phyloP scores from a whole-genome alignment of 441 rosid species.

The Erodium trifolium region DNA sequence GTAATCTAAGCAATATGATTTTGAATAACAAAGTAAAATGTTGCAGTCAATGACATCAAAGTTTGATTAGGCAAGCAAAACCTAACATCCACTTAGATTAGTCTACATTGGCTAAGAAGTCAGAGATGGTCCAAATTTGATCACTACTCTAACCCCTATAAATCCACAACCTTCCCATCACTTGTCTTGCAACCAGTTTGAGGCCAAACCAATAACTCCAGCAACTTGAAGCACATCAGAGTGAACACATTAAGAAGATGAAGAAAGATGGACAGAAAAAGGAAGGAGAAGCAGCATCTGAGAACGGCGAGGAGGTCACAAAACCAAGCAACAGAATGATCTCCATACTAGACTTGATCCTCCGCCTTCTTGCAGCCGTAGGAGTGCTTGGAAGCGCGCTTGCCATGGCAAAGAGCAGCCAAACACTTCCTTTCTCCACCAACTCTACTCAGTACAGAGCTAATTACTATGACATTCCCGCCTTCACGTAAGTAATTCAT shows the following conservation, averaged over 20 bases:
- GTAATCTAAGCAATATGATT: too few relatives aligned
- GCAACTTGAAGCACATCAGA: background rate
- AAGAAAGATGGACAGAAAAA: slow-evolving; percentile 16
- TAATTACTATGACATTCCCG: slow-evolving; percentile 50
- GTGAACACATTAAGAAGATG: slow-evolving; percentile 19
- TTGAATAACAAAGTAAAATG: background rate
- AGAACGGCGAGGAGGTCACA: slow-evolving; percentile 24
- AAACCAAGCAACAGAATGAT: slow-evolving; percentile 29
- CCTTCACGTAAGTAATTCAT: slow-evolving; percentile 44
- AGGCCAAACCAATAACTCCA: background rate
- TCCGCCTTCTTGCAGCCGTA: slow-evolving; percentile 38
- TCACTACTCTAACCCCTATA: slow-evolving; percentile 13
- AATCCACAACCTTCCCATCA: slow-evolving; percentile 3
- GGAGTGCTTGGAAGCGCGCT: slow-evolving; percentile 58
- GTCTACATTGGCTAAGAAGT: background rate
- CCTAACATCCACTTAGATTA: slow-evolving; percentile 4
- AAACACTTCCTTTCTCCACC: slow-evolving; percentile 45
- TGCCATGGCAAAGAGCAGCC: slow-evolving; percentile 56
- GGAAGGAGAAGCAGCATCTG: slow-evolving; percentile 4
- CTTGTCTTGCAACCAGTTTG: background rate
- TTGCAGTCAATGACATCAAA: slow-evolving; percentile 1
- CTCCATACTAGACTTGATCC: slow-evolving; percentile 33
- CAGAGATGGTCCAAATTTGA: background rate
- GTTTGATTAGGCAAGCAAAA: background rate
- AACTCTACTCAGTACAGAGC: slow-evolving; percentile 42